Evolutionary conservation across 1,284 basidiomycete species (phyloP), one percentile per base, ranked within the genome.

Genomic region (Mycosarcoma mackinlayi): DNA sequence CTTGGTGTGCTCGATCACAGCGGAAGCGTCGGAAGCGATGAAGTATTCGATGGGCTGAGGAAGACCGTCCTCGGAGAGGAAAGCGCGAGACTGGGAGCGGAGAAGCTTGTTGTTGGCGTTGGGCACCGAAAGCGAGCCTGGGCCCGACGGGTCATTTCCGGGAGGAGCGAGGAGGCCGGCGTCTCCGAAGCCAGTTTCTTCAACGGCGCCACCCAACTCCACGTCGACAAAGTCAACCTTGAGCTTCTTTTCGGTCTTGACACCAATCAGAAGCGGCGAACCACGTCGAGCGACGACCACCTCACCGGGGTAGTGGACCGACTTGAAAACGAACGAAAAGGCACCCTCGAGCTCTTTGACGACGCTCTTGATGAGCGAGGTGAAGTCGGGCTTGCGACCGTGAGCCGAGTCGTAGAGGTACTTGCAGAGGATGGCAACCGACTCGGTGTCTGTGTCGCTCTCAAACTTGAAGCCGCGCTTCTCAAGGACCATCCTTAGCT

Each of bases 141-240:
- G 73, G 39, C 73, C 76, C 38, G 74, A 70, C 16, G 74, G 77
- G 45, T 73, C 44, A 40, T 51, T 84, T 30, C 84, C 80, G 18
- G 92, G 91, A 6, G 93, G 91, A 9, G 89, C 89, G 50, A 97
- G 89, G 44, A 93, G 74, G 39, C 67, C 67, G 6, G 67, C 60
- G 40, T 77, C 67, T 16, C 64, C 72, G 54, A 66, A 71, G 18
- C 75, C 53, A 24, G 51, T 64, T 45, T 75, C 74, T 6, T 74
- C 77, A 28, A 70, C 61, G 27, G 66, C 68, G 38, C 68, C 73
- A 27, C 78, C 80, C 19, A 81, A 60, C 63, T 98, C 94, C 66
- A 99, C 96, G 84, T 98, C 96, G 57, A 99, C 95, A 83, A 98
- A 98, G 86, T 98, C 96, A 47, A 98, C 95, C 87, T 99, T 99